Base-by-base conservation (phyloP, 305 asterid genomes). In the Withania somnifera region DNA sequence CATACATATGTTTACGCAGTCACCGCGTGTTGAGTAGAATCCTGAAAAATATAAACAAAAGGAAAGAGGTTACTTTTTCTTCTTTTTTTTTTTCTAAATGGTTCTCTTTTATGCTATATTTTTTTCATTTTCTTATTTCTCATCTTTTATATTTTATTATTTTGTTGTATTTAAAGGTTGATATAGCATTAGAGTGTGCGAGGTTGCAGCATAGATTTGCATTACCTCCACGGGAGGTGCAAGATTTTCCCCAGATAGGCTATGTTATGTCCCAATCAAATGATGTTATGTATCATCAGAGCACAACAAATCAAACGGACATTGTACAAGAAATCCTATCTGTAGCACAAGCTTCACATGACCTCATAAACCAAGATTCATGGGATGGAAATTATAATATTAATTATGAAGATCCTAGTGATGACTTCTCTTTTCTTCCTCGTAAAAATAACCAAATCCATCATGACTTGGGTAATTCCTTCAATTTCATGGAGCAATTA, bases 281-380 rank as follows among this genome's bases (percentile, higher is more conserved):
- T 28, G 80, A 75, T 28, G 61, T 17, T 17, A 75, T 51, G 79
- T 73, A 73, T 61, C 76, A 71, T 68, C 47, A 64, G 47, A 17
- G 24, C 47, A 11, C 32, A 58, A 67, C 79, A 15, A 78, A 82
- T 80, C 86, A 84, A 64, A 82, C 84, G 1, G 89, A 89, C 58
- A 85, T 84, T 78, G 84, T 97, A 1, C 91, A 93, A 34, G 98
- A 94, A 88, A 96, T 93, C 63, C 91, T 91, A 19, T 92, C 98
- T 6, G 94, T 94, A 15, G 98, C 97, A 47, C 95, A 95, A 82
- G 94, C 94, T 85, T 94, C 99, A 54, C 93, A 92, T 15, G 81
- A 91, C 69, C 86, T 90, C 58, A 93, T 89, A 83, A 90, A 90
- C 83, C 92, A 88, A 76, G 90, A 86, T 13, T 10, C 87, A 85